Evolutionary conservation across 2,329 filamentous ascomycete species (phyloP), one percentile per base, ranked within the genome.

Genomic region (Phyllosticta capitalensis): DNA sequence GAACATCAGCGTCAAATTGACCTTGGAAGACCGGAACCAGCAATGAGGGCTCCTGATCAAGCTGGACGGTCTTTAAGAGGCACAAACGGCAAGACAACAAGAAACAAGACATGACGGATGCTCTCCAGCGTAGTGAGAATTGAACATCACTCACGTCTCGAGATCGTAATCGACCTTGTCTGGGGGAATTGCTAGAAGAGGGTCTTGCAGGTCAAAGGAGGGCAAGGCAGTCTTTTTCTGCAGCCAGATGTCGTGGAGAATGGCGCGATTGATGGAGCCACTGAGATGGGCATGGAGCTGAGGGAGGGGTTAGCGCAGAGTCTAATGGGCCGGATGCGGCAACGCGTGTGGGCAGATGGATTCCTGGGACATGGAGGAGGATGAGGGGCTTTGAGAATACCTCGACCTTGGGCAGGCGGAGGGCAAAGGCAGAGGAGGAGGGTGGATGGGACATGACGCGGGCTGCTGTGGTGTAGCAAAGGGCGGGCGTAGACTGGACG

Each of bases 221-320:
- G 79, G 76, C 7, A 79, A 72, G 20, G 69, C 66, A 3, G 75
- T 73, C 61, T 81, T 83, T 69, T 85, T 88, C 58, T 71, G 71
- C 54, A 75, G 65, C 88, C 89, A 94, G 68, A 92, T 84, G 45
- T 89, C 81, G 68, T 90, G 88, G 1, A 94, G 82, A 62, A 83
- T 86, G 66, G 83, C 75, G 30, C 86, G 83, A 68, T 83, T 87
- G 70, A 94, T 89, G 71, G 87, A 90, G 57, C 89, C 89, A 49
- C 84, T 89, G 52, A 94, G 79, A 72, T 94, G 89, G 63, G 89
- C 89, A 67, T 94, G 89, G 57, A 92, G 81, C 86, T 91, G 65
- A 65, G 63, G 17, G 58, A 53, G 50, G 48, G 20, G 52, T 58
- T 45, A 65, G 59, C 52, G 61, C 69, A 58, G 67, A 64, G 65